Conservation (phyloP, 768 basidiomycete genomes). For the Tulasnella sp. region DNA sequence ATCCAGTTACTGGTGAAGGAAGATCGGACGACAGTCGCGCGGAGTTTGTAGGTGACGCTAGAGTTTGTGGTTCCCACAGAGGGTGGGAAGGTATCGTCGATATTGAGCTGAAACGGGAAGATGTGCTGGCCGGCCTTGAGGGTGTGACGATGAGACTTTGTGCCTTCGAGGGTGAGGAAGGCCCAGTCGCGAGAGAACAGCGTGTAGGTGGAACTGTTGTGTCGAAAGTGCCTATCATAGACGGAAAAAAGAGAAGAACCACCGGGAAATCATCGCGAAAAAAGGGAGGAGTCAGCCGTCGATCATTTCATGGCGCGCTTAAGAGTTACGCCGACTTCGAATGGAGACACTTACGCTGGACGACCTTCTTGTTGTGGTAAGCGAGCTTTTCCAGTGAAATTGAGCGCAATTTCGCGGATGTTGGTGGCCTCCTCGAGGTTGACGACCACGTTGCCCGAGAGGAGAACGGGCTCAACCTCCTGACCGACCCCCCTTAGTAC, state of each 20-base stretch:
- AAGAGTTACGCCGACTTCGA: background rate
- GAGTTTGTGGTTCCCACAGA: constrained; percentile 43
- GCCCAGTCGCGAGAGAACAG: constrained; percentile 69
- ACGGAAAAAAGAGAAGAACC: background rate
- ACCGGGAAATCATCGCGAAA: constrained; percentile 20
- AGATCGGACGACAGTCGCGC: constrained; percentile 69
- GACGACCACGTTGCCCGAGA: constrained; percentile 74
- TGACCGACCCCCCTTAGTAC: constrained; percentile 67
- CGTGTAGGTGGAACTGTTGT: background rate
- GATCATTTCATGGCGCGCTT: background rate
- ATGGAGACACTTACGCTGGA: constrained; percentile 16
- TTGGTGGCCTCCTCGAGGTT: constrained; percentile 73
- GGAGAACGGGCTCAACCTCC: constrained; percentile 71
- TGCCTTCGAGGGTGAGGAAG: constrained; percentile 61
- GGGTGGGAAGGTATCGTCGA: constrained; percentile 80
- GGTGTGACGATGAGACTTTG: constrained; percentile 67
- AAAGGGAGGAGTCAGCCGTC: constrained; percentile 17
- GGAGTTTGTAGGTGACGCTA: constrained; percentile 76
- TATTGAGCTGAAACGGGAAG: constrained; percentile 83
- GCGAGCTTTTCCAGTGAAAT: constrained; percentile 73
- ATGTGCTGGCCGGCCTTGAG: constrained; percentile 91
- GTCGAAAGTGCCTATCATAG: background rate
- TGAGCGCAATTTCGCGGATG: constrained; percentile 73
- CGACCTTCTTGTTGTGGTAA: constrained; percentile 46
- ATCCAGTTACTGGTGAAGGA: constrained; percentile 59